Evolutionary conservation across 1,139 yeast genomes (phyloP).

Genomic region (Protomyces pachydermus): DNA sequence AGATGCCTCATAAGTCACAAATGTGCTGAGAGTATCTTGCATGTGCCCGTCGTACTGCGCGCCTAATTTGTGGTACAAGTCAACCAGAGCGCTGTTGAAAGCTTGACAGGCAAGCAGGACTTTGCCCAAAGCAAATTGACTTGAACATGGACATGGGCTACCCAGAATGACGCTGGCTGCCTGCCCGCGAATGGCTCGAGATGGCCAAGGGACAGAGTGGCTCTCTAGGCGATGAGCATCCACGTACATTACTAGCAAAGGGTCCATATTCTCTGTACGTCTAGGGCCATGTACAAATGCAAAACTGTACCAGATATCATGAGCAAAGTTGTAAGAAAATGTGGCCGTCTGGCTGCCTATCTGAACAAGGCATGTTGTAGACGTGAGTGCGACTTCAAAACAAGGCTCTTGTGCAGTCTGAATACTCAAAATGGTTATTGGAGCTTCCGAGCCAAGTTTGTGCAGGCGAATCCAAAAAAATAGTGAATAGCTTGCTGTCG

Average conservation of each 20-base stretch:
- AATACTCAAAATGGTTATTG: not conserved
- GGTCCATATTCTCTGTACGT: conserved; percentile 8
- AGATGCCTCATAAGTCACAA: conserved; percentile 40
- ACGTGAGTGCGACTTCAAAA: no score
- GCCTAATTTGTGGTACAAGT: conserved; percentile 42
- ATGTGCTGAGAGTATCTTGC: conserved; percentile 40
- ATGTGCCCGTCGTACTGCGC: conserved; percentile 43
- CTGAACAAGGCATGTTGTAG: no score
- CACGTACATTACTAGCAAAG: not conserved
- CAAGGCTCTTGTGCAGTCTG: not conserved
- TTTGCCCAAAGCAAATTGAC: conserved; percentile 30
- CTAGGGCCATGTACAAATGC: not conserved
- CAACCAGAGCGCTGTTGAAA: conserved; percentile 40
- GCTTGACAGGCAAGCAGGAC: conserved; percentile 33
- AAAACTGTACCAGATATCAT: not conserved
- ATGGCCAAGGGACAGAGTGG: not conserved
- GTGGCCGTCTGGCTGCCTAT: not conserved
- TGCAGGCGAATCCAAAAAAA: not conserved
- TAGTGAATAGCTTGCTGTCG: not conserved
- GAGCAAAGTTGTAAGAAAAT: not conserved
- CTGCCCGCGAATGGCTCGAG: not conserved
- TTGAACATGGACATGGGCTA: not conserved
- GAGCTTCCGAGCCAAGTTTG: not conserved
- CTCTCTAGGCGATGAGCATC: not conserved
- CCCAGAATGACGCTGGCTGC: conserved; percentile 18